phyloP scores from a whole-genome alignment of 2,329 filamentous ascomycete species.

The Westerdykella sp. region DNA sequence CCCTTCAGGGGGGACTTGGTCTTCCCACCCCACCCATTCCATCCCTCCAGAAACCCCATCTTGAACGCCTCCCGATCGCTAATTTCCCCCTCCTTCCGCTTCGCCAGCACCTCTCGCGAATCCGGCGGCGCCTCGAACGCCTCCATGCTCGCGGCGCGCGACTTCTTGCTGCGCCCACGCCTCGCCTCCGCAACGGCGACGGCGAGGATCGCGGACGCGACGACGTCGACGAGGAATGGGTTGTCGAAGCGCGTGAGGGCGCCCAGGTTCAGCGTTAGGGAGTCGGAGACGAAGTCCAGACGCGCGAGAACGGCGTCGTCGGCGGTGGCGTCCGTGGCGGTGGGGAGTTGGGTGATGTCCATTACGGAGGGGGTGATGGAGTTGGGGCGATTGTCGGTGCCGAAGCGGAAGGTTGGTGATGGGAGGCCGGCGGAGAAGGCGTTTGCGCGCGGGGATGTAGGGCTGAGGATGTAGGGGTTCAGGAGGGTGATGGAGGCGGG shows the following conservation, averaged over 20 bases:
- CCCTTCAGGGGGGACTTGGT: conserved; percentile 12
- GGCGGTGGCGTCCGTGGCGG: conserved; percentile 30
- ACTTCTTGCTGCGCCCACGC: conserved; percentile 17
- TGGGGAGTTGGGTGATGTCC: conserved; percentile 28
- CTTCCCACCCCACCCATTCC: conserved; percentile 25
- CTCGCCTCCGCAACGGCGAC: conserved; percentile 43
- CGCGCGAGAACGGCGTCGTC: conserved; percentile 39
- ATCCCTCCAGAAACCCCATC: conserved; percentile 28
- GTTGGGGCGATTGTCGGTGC: conserved; percentile 16
- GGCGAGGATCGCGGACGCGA: conserved; percentile 38
- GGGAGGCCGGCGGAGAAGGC: conserved; percentile 27
- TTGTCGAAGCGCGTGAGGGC: conserved; percentile 40
- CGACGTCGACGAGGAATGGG: conserved; percentile 43
- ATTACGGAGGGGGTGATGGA: conserved; percentile 31
- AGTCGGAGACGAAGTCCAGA: conserved; percentile 40
- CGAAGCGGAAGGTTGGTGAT: conserved; percentile 15
- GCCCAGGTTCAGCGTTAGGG: conserved; percentile 41
- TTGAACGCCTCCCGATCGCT: conserved; percentile 24
- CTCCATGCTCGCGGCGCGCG: conserved; percentile 9
- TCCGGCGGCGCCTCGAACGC: conserved; percentile 31
- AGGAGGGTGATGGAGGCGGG: conserved; percentile 32
- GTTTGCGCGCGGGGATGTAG: conserved; percentile 27
- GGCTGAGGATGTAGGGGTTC: conserved; percentile 36
- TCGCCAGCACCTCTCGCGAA: conserved; percentile 14
- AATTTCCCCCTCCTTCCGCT: conserved; percentile 15